Evolutionary conservation across 2,329 filamentous ascomycete species (phyloP).

Genomic region (Botrytis porri): DNA sequence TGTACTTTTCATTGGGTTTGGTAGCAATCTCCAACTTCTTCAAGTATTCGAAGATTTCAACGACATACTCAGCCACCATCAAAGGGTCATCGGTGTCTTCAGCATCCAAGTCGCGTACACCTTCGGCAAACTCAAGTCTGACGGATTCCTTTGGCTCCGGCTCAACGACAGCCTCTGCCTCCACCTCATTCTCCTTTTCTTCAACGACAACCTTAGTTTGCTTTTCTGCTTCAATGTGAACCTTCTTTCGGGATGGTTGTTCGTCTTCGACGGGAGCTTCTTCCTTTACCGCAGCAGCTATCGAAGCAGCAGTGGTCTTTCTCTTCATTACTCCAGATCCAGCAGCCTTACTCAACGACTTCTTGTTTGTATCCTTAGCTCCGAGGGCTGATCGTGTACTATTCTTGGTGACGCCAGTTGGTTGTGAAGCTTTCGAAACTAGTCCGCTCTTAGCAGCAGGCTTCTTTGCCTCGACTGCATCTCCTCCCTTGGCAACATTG

Average conservation of each 20-base stretch:
- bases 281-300: conserved; percentile 57
- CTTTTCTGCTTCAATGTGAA: conserved; percentile 54
- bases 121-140: conserved; percentile 36
- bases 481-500: conserved; percentile 81
- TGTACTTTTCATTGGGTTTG: conserved; percentile 90
- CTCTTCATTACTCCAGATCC: conserved; percentile 71
- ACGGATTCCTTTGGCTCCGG: conserved; percentile 32
- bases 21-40: conserved; percentile 76
- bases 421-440: conserved; percentile 76
- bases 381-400: conserved; percentile 58
- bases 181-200: conserved; percentile 40
- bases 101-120: conserved; percentile 68
- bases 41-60: conserved; percentile 96
- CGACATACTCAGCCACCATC: conserved; percentile 97
- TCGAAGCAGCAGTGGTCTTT: conserved; percentile 58
- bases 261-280: conserved; percentile 59
- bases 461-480: conserved; percentile 71
- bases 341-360: conserved; percentile 69
- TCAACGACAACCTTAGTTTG: conserved; percentile 39
- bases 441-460: conserved; percentile 62
- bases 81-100: conserved; percentile 92
- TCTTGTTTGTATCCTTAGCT: conserved; percentile 65
- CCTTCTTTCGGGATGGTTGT: conserved; percentile 67
- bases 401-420: conserved; percentile 76
- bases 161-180: conserved; percentile 37